Evolutionary conservation across 2,329 filamentous ascomycete species (phyloP).

Genomic region (Colletotrichum sp.): DNA sequence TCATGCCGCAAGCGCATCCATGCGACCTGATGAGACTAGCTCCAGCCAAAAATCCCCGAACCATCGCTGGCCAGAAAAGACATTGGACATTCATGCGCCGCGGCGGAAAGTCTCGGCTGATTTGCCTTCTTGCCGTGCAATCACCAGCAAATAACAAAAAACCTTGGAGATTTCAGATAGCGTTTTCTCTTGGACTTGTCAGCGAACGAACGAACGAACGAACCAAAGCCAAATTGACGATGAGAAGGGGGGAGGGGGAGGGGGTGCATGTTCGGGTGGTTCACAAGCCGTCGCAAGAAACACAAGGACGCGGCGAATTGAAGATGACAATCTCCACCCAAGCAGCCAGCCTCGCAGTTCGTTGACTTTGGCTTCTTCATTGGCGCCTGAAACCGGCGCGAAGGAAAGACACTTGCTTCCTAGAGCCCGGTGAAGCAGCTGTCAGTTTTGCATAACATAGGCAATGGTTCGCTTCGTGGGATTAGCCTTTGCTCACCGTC

Average conservation of each 20-base stretch:
- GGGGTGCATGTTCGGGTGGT: not conserved
- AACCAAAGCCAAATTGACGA: not conserved
- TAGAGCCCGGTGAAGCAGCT: constrained; percentile 2
- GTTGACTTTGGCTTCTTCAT: not conserved
- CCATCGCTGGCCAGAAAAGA: not conserved
- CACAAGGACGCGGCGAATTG: not conserved
- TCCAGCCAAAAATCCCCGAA: not conserved
- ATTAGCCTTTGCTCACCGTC: not conserved
- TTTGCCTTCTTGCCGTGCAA: not conserved
- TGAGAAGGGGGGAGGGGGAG: not conserved
- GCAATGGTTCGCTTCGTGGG: not conserved
- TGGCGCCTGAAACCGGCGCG: constrained; percentile 9
- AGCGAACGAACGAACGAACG: not conserved
- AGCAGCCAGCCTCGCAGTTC: not conserved
- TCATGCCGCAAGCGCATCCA: constrained; percentile 13
- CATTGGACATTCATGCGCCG: constrained; percentile 12
- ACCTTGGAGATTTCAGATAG: not conserved
- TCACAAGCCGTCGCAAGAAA: not conserved
- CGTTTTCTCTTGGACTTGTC: not conserved
- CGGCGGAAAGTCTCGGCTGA: not conserved
- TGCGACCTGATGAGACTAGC: constrained; percentile 2
- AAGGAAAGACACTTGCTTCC: not conserved
- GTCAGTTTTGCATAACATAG: constrained; percentile 6
- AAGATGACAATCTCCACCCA: not conserved
- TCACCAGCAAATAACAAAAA: not conserved